Evolutionary conservation across 306 rosid genomes (phyloP).

Genomic region (Prosopis cineraria): DNA sequence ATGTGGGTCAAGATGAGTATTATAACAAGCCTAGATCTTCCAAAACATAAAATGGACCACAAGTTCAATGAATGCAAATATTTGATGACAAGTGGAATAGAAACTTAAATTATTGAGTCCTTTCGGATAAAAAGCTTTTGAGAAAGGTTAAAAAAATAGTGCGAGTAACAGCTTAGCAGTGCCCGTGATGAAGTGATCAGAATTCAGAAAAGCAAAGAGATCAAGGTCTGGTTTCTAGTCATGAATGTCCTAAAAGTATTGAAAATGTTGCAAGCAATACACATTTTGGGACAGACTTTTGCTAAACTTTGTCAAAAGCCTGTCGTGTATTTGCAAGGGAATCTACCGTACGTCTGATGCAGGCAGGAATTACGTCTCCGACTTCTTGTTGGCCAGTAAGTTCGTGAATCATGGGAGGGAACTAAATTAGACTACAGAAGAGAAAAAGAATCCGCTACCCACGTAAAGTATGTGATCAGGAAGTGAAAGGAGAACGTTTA

Average conservation of each 20-base stretch:
- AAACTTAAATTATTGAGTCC: constrained; percentile 49
- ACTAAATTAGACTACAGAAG: neutral
- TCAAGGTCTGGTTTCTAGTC: constrained; percentile 36
- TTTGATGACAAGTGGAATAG: constrained; percentile 48
- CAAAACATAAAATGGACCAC: constrained; percentile 24
- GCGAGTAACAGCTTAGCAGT: constrained; percentile 53
- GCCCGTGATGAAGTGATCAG: constrained; percentile 52
- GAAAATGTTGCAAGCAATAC: constrained; percentile 20
- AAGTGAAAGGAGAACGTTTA: constrained; percentile 2
- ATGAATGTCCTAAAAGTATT: constrained; percentile 29
- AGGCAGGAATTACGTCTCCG: constrained; percentile 38
- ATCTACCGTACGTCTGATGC: constrained; percentile 43
- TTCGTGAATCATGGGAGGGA: constrained; percentile 17
- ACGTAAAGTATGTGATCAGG: neutral
- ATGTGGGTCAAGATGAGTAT: constrained; percentile 32
- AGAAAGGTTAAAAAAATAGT: constrained; percentile 43
- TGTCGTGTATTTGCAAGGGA: constrained; percentile 33
- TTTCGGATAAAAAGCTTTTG: constrained; percentile 44
- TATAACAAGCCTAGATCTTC: constrained; percentile 19
- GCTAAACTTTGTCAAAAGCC: constrained; percentile 15
- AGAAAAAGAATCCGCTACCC: neutral
- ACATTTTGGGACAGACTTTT: constrained; percentile 37
- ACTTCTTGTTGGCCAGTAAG: constrained; percentile 39
- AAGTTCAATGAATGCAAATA: constrained; percentile 28
- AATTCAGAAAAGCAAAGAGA: constrained; percentile 44